Evolutionary conservation across 108 stramenopile genomes (phyloP), one percentile per base, ranked within the genome.

Genomic region (Schizochytrium sp.): DNA sequence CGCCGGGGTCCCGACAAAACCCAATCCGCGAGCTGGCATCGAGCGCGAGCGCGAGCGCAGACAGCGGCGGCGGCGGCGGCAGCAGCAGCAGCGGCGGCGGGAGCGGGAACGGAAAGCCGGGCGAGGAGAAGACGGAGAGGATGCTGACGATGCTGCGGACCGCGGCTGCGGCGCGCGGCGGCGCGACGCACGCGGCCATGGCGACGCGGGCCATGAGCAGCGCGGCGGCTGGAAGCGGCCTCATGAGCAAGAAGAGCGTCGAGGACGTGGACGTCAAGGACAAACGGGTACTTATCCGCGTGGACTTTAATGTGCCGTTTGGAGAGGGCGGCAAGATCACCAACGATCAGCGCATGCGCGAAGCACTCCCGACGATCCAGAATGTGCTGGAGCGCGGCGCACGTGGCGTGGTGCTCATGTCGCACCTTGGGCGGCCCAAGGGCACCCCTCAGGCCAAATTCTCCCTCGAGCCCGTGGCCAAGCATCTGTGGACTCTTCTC

Each of bases 321-420:
- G 87, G 57, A 2, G 87, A 97, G 92, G 97, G 96, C 92, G 96
- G 96, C 95, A 96, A 34, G 6, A 99, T 99, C 95, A 98, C 97
- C 87, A 98, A 99, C 89, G 98, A 99, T 92, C 99, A 98, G 89
- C 98, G 99, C 91, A 99, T 99, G 95, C 97, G 98, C 57, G 96
- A 96, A 19, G 97, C 98, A 87, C 93, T 99, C 89, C 99, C 99
- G 60, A 98, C 99, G 93, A 97, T 99, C 88, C 95, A 98, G 91
- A 97, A 96, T 96, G 95, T 99, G 88, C 95, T 96, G 94, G 88
- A 89, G 83, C 98, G 97, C 96, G 99, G 98, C 91, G 99, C 99
- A 89, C 97, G 93, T 51, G 93, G 95, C 88, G 97, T 97, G 91
- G 93, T 96, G 57, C 96, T 98, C 90, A 98, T 98, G 95, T 98